Base-by-base conservation (phyloP, 2,329 filamentous ascomycete species). In the Apiospora pterosperma region DNA sequence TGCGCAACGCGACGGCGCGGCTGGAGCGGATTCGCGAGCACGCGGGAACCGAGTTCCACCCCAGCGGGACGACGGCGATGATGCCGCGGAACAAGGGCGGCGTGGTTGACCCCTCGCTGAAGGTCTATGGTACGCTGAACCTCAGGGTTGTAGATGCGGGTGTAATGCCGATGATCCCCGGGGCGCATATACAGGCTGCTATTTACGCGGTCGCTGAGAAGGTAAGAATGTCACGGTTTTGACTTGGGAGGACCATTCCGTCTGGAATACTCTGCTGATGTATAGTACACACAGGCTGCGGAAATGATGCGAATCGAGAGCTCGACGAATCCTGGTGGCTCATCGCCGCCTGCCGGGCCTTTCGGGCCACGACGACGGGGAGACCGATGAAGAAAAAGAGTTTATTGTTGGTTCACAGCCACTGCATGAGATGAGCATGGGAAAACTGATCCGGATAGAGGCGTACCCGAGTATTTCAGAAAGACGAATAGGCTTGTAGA, bases 61-160 rank as follows among this genome's bases (percentile, higher is more conserved):
- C 76, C 2, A 76, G 73, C 19, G 79, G 80, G 11, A 81, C 80
- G 2, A 74, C 76, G 11, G 76, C 80, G 1, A 82, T 83, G 80
- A 71, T 82, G 67, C 79, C 78, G n/a, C 72, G 72, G 16, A 71
- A 73, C 8, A 72, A 76, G 5, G 81, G 80, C 19, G 81, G 81
- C 21, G 81, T 83, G 12, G 81, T 83, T 3, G 77, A 80, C 64
- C 67, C 78, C 8, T 69, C 75, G 21, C 71, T 82, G 5, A 69
- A 73, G 58, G 81, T 83, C 1, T 81, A 81, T 65, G 81, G 81
- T 4, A 79, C 77, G 28, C 69, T 69, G 41, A 81, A 81, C 62
- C 67, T 83, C 59, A 75, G 81, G 39, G 76, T 83, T 31, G 80
- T 82, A 4, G 81, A 84, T 67, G 78, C 79, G 5, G 77, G 78